Conservation (phyloP, 805 yeast species). For the Ogataea dorogensis region DNA sequence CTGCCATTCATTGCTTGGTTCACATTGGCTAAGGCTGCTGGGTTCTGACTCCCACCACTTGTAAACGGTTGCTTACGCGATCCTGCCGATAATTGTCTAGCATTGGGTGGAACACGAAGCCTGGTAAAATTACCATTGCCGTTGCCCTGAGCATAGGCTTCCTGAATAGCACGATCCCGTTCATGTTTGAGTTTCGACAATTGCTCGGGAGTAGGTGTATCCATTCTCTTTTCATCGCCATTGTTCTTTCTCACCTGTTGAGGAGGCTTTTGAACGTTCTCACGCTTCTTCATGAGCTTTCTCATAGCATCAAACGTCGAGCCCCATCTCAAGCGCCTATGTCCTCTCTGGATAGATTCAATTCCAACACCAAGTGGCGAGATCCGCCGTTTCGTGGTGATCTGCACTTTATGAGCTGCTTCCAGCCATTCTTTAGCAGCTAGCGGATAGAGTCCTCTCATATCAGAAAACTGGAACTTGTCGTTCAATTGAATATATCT, state of each 20-base stretch:
- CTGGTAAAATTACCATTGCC: constrained; percentile 23
- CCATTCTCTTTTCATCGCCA: constrained; percentile 34
- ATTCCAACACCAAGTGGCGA: constrained; percentile 92
- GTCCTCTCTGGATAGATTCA: constrained; percentile 93
- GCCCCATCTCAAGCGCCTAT: constrained; percentile 88
- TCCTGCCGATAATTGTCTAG: constrained; percentile 19
- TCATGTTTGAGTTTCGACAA: constrained; percentile 80
- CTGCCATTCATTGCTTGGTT: constrained; percentile 7
- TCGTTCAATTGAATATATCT: constrained; percentile 91
- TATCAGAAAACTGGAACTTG: constrained; percentile 78
- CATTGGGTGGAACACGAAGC: constrained; percentile 21
- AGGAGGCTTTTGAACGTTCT: constrained; percentile 64
- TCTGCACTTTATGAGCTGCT: constrained; percentile 85
- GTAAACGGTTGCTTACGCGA: constrained; percentile 13
- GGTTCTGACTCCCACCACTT: constrained; percentile 6
- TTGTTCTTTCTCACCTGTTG: constrained; percentile 35
- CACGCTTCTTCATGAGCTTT: constrained; percentile 86
- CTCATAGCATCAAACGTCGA: constrained; percentile 95
- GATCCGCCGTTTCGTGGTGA: constrained; percentile 81
- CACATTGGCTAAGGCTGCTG: neutral
- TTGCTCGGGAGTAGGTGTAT: constrained; percentile 80
- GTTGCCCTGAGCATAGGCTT: constrained; percentile 49
- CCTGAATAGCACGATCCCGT: constrained; percentile 81
- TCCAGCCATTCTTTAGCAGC: constrained; percentile 91
- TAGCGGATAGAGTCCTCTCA: constrained; percentile 82